phyloP scores from a whole-genome alignment of 257 asterid genomes.

The Penstemon barbatus region DNA sequence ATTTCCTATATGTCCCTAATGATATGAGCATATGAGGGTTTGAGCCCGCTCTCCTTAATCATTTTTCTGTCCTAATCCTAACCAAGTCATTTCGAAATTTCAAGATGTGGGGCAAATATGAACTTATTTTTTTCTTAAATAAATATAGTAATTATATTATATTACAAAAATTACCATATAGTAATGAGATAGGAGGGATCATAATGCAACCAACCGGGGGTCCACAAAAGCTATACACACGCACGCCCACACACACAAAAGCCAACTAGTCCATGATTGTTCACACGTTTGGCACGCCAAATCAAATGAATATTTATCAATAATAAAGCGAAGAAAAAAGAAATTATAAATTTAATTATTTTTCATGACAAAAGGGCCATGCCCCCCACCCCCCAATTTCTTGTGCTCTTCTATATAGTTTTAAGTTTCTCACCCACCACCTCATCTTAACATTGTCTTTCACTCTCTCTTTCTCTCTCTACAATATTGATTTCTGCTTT shows the following conservation, averaged over 20 bases:
- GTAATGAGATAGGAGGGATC: not conserved
- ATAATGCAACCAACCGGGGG: slow-evolving; percentile 27
- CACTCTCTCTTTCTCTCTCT: slow-evolving; percentile 29
- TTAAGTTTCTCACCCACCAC: slow-evolving; percentile 40
- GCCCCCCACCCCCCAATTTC: not conserved
- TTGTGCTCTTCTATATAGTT: slow-evolving; percentile 45
- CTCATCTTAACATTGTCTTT: slow-evolving; percentile 13
- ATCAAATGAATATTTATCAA: not conserved
- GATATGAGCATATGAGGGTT: no score
- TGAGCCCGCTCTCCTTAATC: no score
- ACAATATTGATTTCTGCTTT: slow-evolving; percentile 21
- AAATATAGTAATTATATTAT: no score
- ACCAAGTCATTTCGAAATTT: no score
- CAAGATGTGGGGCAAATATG: no score
- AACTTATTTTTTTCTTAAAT: no score
- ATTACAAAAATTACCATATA: not conserved
- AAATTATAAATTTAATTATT: no score
- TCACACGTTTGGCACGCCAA: slow-evolving; percentile 64
- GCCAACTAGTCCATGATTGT: slow-evolving; percentile 42
- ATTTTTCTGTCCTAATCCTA: no score
- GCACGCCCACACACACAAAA: slow-evolving; percentile 46
- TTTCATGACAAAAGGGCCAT: no score
- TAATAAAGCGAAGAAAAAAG: no score
- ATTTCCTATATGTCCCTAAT: no score
- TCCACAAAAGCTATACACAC: slow-evolving; percentile 33